A percentile compares a stretch with the other conserved stretches of the same genome.
Evolutionary conservation across 495 filamentous ascomycete species (phyloP).

Genomic region (Talaromyces stipitatus): DNA sequence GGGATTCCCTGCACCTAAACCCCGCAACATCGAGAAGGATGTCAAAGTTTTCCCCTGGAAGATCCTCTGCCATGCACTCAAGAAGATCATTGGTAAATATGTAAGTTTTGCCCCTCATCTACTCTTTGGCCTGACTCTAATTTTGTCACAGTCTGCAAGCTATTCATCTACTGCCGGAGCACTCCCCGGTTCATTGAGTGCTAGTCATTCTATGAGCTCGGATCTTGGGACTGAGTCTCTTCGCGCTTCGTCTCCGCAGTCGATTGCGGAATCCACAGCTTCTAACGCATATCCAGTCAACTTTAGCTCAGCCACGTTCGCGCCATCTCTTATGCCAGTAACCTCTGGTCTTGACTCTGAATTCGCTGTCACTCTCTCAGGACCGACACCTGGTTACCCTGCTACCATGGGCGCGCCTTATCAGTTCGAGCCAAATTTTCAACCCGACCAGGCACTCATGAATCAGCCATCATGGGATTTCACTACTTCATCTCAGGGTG

Average conservation of each 20-base stretch:
- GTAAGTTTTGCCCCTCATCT: slow-evolving; percentile 40
- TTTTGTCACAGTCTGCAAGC: slow-evolving; percentile 35
- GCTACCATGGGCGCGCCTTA: slow-evolving; percentile 21
- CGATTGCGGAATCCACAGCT: slow-evolving; percentile 29
- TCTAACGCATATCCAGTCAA: slow-evolving; percentile 23
- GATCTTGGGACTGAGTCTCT: slow-evolving; percentile 34
- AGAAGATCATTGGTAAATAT: slow-evolving; percentile 99
- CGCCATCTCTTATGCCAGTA: not conserved
- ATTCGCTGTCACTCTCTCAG: slow-evolving; percentile 23
- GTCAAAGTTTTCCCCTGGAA: slow-evolving; percentile 98
- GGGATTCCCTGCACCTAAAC: slow-evolving; percentile 92
- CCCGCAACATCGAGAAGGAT: slow-evolving; percentile 96
- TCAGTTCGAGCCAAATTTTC: slow-evolving; percentile 29
- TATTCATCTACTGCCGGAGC: slow-evolving; percentile 44
- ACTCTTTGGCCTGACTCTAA: not conserved
- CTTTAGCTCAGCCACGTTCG: slow-evolving; percentile 3
- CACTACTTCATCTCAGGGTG: slow-evolving; percentile 13
- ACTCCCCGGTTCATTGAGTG: slow-evolving; percentile 29
- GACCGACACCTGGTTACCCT: slow-evolving; percentile 25
- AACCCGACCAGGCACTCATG: slow-evolving; percentile 12
- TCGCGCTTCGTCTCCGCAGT: slow-evolving; percentile 35
- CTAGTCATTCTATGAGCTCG: slow-evolving; percentile 33
- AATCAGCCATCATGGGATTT: slow-evolving; percentile 28
- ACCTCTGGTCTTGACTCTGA: slow-evolving; percentile 14
- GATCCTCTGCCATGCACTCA: slow-evolving; percentile 69